Evolutionary conservation across 2,329 filamentous ascomycete genomes (phyloP).

Genomic region (Hymenoscyphus fructigenus): DNA sequence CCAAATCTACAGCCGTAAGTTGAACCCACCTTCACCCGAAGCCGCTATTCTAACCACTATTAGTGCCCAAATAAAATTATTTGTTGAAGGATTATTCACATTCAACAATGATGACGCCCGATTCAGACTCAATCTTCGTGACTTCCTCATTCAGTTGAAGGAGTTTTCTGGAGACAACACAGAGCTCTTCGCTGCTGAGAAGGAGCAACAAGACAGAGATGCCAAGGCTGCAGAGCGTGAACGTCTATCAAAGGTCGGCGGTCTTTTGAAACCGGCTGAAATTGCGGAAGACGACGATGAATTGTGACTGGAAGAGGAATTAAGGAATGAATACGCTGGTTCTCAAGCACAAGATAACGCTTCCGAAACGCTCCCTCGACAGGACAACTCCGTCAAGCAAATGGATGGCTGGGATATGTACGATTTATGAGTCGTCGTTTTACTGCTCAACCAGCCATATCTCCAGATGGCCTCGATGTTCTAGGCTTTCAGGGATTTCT

Average conservation of each 20-base stretch:
- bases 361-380: conserved; percentile 20
- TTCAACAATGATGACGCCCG: conserved; percentile 86
- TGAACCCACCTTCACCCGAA: background rate
- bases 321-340: conserved; percentile 55
- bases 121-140: conserved; percentile 93
- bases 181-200: conserved; percentile 89
- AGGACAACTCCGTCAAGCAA: conserved; percentile 32
- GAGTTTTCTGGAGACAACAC: conserved; percentile 96
- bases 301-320: conserved; percentile 76
- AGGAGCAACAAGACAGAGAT: conserved; percentile 85
- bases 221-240: conserved; percentile 87
- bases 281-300: conserved; percentile 84
- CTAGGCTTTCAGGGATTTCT: conserved; percentile 20
- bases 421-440: conserved; percentile 46
- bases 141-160: conserved; percentile 96
- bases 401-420: conserved; percentile 68
- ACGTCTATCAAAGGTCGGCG: conserved; percentile 90
- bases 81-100: conserved; percentile 86
- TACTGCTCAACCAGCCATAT: conserved; percentile 6
- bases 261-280: conserved; percentile 95
- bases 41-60: conserved; percentile 37
- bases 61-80: conserved; percentile 82
- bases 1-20: conserved; percentile 86
- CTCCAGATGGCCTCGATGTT: conserved; percentile 2
- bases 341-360: conserved; percentile 17